Evolutionary conservation across 78 protist species (phyloP).

Genomic region (Corallochytrium limacisporum): DNA sequence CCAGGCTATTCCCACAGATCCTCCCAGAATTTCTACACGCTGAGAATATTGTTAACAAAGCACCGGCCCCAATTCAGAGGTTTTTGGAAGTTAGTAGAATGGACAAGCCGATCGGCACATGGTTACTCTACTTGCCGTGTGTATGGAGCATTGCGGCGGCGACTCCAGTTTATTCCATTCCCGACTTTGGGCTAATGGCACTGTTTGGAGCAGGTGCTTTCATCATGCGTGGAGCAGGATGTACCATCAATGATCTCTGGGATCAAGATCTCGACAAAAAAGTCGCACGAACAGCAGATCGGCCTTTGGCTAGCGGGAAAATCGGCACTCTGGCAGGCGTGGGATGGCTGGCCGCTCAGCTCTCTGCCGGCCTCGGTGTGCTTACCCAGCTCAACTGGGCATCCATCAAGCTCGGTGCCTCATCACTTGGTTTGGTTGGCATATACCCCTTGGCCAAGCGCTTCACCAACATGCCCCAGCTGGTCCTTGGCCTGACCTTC

Average conservation of each 20-base stretch:
- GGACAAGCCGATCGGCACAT: conserved; percentile 10
- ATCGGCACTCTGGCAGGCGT: conserved; percentile 22
- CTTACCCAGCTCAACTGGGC: conserved; percentile 7
- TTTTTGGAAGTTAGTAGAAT: no score
- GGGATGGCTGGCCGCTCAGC: conserved; percentile 31
- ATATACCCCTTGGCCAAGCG: conserved; percentile 74
- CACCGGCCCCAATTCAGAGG: no score
- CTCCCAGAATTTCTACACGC: no score
- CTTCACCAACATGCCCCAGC: conserved; percentile 71
- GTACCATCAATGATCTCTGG: conserved; percentile 78
- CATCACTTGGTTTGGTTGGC: conserved; percentile 58
- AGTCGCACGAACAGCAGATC: conserved; percentile 58
- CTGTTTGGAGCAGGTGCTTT: conserved; percentile 64
- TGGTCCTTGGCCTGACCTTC: conserved; percentile 70
- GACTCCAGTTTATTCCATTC: neutral
- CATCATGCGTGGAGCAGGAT: conserved; percentile 83
- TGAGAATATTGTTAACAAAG: no score
- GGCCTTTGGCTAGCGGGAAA: conserved; percentile 71
- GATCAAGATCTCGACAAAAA: conserved; percentile 63
- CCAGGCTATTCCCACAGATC: no score
- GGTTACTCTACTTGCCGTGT: neutral
- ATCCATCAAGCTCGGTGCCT: conserved; percentile 32
- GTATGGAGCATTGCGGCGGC: conserved; percentile 13
- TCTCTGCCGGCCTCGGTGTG: conserved; percentile 12
- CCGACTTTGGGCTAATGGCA: neutral